These are phyloP conservation scores for Calonectria henricotiae DNA, from an alignment of 2,329 filamentous ascomycete species.

Conservation along the genomic window DNA sequence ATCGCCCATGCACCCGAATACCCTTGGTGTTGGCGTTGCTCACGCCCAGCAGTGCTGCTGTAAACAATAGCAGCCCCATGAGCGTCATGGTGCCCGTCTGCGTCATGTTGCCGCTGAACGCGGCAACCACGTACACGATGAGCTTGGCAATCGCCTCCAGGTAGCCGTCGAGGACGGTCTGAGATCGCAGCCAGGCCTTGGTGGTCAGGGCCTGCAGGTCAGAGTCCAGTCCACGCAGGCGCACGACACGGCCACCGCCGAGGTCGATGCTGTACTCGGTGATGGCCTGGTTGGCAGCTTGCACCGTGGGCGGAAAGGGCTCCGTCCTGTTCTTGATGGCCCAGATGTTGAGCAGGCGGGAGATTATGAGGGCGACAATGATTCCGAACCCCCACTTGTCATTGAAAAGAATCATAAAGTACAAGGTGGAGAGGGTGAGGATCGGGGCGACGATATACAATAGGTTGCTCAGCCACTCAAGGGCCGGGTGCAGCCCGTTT, in stretches of 20 bases:
- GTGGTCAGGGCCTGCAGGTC: conserved; percentile 75
- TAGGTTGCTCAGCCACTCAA: conserved; percentile 66
- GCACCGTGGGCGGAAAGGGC: conserved; percentile 33
- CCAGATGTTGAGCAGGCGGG: conserved; percentile 71
- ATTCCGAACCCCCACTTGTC: conserved; percentile 70
- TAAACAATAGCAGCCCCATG: conserved; percentile 67
- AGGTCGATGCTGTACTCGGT: conserved; percentile 70
- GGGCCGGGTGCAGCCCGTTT: conserved; percentile 49
- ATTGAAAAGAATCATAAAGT: conserved; percentile 64
- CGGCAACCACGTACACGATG: conserved; percentile 72
- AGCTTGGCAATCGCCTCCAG: conserved; percentile 70
- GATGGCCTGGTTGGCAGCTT: conserved; percentile 37
- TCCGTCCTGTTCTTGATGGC: conserved; percentile 69
- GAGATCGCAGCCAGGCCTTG: conserved; percentile 70
- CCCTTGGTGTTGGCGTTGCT: conserved; percentile 68
- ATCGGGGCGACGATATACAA: conserved; percentile 67
- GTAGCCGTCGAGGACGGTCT: conserved; percentile 68
- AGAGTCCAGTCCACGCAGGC: conserved; percentile 68
- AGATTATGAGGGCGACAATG: conserved; percentile 67
- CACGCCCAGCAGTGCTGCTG: conserved; percentile 69
- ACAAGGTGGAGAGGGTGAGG: conserved; percentile 63
- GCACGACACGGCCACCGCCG: conserved; percentile 67
- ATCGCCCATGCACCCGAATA: conserved; percentile 69
- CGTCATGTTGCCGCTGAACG: conserved; percentile 70
- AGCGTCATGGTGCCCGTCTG: conserved; percentile 69